These are phyloP conservation scores for Noccaea caerulescens DNA, from an alignment of 345 rosid species.

Conservation along the genomic window DNA sequence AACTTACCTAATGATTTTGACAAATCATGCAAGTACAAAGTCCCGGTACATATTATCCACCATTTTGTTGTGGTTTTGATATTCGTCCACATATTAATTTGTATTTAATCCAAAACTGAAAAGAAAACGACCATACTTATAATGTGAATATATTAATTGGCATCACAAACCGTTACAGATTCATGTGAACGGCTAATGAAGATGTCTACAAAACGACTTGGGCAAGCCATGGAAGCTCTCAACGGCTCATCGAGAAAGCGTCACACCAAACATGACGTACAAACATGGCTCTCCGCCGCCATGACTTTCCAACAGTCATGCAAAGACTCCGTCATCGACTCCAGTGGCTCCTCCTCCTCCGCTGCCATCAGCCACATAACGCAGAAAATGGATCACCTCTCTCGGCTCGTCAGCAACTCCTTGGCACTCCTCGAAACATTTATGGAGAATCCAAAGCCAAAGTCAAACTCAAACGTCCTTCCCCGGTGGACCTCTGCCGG, in stretches of 20 bases:
- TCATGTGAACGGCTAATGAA: constrained; percentile 55
- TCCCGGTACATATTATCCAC: background rate
- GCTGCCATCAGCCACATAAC: constrained; percentile 43
- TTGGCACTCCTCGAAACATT: constrained; percentile 59
- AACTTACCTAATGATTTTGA: constrained; percentile 18
- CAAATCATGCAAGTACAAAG: constrained; percentile 17
- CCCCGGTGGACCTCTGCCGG: constrained; percentile 62
- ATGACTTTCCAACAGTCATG: constrained; percentile 75
- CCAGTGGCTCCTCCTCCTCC: constrained; percentile 23
- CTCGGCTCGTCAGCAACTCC: constrained; percentile 61
- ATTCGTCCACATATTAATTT: background rate
- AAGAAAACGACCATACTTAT: background rate
- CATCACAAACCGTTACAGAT: constrained; percentile 43
- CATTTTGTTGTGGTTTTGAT: background rate
- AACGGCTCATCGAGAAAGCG: constrained; percentile 42
- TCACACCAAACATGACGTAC: constrained; percentile 53
- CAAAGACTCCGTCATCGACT: constrained; percentile 55
- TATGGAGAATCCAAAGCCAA: constrained; percentile 18
- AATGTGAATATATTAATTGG: background rate
- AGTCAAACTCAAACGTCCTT: constrained; percentile 37
- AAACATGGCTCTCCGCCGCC: constrained; percentile 85
- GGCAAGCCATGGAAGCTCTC: constrained; percentile 56
- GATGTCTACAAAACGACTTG: constrained; percentile 62
- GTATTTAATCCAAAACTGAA: background rate
- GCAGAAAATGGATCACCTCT: constrained; percentile 63